Evolutionary conservation across 805 yeast species (phyloP).

Genomic region (Debaryomyces maramus): DNA sequence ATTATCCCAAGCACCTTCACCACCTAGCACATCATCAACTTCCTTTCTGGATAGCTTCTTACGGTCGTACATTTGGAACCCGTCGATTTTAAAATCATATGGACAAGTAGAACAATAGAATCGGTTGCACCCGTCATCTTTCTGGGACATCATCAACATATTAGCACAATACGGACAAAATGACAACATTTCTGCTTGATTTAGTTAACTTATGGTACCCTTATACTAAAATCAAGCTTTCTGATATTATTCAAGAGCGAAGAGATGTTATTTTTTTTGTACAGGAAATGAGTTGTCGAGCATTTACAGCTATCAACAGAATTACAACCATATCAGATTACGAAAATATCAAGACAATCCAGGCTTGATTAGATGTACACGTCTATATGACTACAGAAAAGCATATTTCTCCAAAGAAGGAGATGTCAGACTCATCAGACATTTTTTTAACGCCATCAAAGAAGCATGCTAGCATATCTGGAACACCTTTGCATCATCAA

Average conservation of each 20-base stretch:
- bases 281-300: not conserved
- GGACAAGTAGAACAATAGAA: slow-evolving; percentile 94
- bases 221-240: not conserved
- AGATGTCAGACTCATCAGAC: not conserved
- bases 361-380: not conserved
- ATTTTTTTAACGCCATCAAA: slow-evolving; percentile 6
- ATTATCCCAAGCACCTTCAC: slow-evolving; percentile 97
- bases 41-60: slow-evolving; percentile 81
- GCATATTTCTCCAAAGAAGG: not conserved
- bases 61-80: slow-evolving; percentile 81
- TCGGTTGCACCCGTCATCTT: slow-evolving; percentile 56
- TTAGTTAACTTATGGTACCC: not conserved
- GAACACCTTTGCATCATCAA: slow-evolving; percentile 3
- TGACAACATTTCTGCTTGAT: slow-evolving; percentile 63
- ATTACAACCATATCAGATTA: not conserved
- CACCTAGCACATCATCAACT: slow-evolving; percentile 95
- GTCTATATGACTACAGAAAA: not conserved
- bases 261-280: not conserved
- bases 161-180: slow-evolving; percentile 95
- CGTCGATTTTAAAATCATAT: slow-evolving; percentile 85
- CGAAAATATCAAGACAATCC: not conserved
- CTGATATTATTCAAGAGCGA: not conserved
- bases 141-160: slow-evolving; percentile 73
- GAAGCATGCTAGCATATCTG: slow-evolving; percentile 1
- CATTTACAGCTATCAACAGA: not conserved